Base-by-base conservation (phyloP, 805 yeast species). In the Metschnikowia arizonensis region DNA sequence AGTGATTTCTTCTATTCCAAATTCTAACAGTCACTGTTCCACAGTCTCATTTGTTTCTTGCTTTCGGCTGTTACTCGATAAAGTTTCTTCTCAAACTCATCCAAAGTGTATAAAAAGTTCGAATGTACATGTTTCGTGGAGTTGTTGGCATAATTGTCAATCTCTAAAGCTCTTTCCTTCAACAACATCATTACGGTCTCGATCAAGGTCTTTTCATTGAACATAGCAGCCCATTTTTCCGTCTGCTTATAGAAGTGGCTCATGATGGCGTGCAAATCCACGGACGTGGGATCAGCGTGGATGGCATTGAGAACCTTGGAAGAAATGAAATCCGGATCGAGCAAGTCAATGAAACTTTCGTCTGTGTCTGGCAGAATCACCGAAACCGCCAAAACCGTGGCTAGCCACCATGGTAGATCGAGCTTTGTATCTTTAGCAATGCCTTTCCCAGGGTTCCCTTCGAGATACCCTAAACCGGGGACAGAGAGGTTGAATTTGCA, bases 361-460 rank as follows among this genome's bases (percentile, higher is more conserved):
- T 57, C 66, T 0, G 64, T 62, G 10, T 60, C 66, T 23, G 64
- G 72, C 59, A 56, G 62, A 28, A 62, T 53, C 26, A 60, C 61
- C 51, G 64, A 68, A 35, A 51, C 60, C 0, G 96, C 96, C 26
- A 90, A 66, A 1, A 85, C 77, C 47, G 82, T 82, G 0, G 96
- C 95, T 33, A 91, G 65, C 98, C 98, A 91, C 24, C 89, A 63
- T 0, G 98, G 98, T 19, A 91, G 70, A 47, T 86, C 90, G 3
- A 88, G 57, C 56, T 81, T 81, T 2, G 89, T 73, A 28, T 80
- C 82, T 54, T 78, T 73, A 44, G 68, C 64, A 25, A 83, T 69
- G 48, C 81, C 60, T 50, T 79, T 74, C 1, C 85, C 87, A 1
- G 88, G 86, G 49, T 83, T 79, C 6, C 90, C 88, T 57, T 85